These are phyloP conservation scores for Cochlearia excelsa DNA, from an alignment of 345 rosid genomes.

Conservation along the genomic window DNA sequence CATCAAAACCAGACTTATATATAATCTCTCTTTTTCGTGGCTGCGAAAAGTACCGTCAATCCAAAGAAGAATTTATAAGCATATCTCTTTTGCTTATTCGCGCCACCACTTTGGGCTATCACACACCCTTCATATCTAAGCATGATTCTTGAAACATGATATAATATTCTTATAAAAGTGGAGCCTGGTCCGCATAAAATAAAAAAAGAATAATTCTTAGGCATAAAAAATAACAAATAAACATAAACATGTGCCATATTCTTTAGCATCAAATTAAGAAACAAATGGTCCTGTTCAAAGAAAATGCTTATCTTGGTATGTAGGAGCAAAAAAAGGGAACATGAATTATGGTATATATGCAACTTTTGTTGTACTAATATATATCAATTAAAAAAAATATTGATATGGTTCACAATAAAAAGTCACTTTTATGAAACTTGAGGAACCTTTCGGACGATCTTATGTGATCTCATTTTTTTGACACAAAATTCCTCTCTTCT, in stretches of 20 bases:
- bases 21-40: constrained; percentile 16
- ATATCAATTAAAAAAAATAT: background rate
- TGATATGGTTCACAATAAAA: too few species aligned
- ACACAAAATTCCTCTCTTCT: constrained; percentile 21
- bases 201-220: background rate
- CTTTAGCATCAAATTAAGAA: constrained; percentile 22
- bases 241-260: constrained; percentile 14
- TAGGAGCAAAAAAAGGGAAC: constrained; percentile 13
- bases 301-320: constrained; percentile 29
- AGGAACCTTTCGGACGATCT: constrained; percentile 30
- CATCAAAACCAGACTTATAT: background rate
- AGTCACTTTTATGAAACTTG: constrained; percentile 24
- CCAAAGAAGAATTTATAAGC: constrained; percentile 28
- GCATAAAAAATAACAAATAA: too few species aligned
- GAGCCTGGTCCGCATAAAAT: background rate
- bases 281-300: constrained; percentile 18
- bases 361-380: constrained; percentile 8
- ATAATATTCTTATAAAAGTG: background rate
- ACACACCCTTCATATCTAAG: constrained; percentile 21
- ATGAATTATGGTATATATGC: constrained; percentile 6
- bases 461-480: constrained; percentile 18
- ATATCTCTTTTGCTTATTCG: constrained; percentile 32
- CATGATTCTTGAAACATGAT: background rate
- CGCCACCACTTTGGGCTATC: constrained; percentile 30
- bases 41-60: constrained; percentile 23